Conservation (phyloP, 768 basidiomycete genomes). For the Tylopilus subfusipes region DNA sequence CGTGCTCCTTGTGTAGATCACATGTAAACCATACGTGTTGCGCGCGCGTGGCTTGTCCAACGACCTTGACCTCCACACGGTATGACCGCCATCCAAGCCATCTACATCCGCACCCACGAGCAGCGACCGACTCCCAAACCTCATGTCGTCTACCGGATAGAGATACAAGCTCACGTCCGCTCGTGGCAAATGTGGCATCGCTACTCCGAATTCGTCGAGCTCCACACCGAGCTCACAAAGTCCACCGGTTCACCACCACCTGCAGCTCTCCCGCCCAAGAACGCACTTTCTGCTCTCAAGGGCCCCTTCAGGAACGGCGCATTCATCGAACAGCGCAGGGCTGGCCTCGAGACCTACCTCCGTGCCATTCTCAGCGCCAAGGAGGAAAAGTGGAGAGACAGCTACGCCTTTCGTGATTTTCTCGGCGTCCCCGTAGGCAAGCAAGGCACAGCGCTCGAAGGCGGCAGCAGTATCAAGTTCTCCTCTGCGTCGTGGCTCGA, state of each 20-base stretch:
- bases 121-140: slow-evolving; percentile 65
- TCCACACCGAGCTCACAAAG: slow-evolving; percentile 77
- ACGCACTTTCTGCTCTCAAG: slow-evolving; percentile 64
- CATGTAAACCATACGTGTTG: slow-evolving; percentile 10
- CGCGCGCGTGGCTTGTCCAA: neutral
- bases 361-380: slow-evolving; percentile 80
- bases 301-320: slow-evolving; percentile 46
- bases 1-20: slow-evolving; percentile 11
- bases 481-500: slow-evolving; percentile 84
- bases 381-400: slow-evolving; percentile 80
- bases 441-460: slow-evolving; percentile 35
- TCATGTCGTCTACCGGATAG: slow-evolving; percentile 80
- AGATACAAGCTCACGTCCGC: slow-evolving; percentile 82
- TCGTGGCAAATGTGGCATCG: slow-evolving; percentile 94
- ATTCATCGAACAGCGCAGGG: slow-evolving; percentile 72
- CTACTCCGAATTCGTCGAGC: slow-evolving; percentile 91
- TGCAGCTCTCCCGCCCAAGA: slow-evolving; percentile 78
- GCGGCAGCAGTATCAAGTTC: slow-evolving; percentile 45
- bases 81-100: slow-evolving; percentile 75
- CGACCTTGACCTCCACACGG: slow-evolving; percentile 11
- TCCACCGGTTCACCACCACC: slow-evolving; percentile 82
- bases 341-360: slow-evolving; percentile 78
- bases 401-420: slow-evolving; percentile 79
- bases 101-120: slow-evolving; percentile 67
- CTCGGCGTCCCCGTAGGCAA: slow-evolving; percentile 75